Evolutionary conservation across 768 basidiomycete genomes (phyloP).

Genomic region (Mycena indigotica): DNA sequence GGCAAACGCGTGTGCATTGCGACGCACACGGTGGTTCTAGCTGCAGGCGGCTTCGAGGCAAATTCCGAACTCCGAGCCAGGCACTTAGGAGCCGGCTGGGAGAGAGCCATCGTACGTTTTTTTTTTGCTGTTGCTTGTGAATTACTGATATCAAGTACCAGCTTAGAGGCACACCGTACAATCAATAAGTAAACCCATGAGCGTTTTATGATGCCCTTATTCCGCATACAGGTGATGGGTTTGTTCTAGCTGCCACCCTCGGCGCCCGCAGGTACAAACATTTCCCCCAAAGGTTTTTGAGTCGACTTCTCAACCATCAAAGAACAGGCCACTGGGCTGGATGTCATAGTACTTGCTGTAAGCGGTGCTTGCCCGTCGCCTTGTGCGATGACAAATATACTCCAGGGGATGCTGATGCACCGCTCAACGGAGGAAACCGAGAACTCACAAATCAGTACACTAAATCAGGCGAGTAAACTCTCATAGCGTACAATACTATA

Average conservation of each 20-base stretch:
- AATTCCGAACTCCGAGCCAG: slow-evolving; percentile 51
- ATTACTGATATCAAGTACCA: slow-evolving; percentile 34
- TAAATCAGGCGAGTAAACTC: slow-evolving; percentile 48
- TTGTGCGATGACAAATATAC: neutral
- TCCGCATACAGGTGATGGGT: slow-evolving; percentile 54
- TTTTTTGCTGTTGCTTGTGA: neutral
- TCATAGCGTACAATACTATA: neutral
- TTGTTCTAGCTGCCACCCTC: slow-evolving; percentile 50
- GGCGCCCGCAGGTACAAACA: slow-evolving; percentile 41
- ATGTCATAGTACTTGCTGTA: slow-evolving; percentile 61
- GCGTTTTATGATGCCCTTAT: neutral
- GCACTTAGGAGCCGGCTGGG: slow-evolving; percentile 63
- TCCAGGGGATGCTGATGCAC: slow-evolving; percentile 69
- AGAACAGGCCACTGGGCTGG: slow-evolving; percentile 67
- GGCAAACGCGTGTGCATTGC: slow-evolving; percentile 40
- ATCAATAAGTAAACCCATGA: slow-evolving; percentile 32
- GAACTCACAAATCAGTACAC: slow-evolving; percentile 69
- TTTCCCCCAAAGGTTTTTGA: neutral
- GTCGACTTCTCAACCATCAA: slow-evolving; percentile 4
- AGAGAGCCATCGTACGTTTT: slow-evolving; percentile 48
- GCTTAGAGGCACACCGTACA: slow-evolving; percentile 69
- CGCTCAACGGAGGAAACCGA: slow-evolving; percentile 52
- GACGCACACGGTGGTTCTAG: slow-evolving; percentile 55
- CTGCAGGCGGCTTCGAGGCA: slow-evolving; percentile 70
- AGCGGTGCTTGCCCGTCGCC: neutral